Conservation (phyloP, 139 green algal genomes). For the Chlamydomonas incerta region DNA sequence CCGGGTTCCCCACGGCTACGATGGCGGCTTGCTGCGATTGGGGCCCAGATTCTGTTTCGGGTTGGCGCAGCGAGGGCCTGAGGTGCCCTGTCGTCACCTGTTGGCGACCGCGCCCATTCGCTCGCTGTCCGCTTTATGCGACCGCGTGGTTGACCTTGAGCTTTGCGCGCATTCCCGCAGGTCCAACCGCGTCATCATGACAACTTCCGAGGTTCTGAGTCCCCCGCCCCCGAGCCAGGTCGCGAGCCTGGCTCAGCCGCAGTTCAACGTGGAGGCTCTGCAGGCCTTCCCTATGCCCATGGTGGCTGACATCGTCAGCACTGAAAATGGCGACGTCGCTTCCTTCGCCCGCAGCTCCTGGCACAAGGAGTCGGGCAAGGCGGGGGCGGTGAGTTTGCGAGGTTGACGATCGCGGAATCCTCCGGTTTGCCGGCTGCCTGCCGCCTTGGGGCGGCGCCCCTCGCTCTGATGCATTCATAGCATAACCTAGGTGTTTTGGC, state of each 20-base stretch:
- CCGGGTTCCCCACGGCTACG: too few species aligned
- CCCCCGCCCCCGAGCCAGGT: constrained; percentile 34
- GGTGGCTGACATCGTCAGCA: constrained; percentile 1
- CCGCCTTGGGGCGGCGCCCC: too few species aligned
- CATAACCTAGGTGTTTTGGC: too few species aligned
- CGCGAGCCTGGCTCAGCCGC: constrained; percentile 27
- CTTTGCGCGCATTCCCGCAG: too few species aligned
- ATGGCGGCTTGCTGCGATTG: too few species aligned
- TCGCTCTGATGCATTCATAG: too few species aligned
- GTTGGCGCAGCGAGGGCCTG: too few species aligned
- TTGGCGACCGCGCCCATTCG: background rate
- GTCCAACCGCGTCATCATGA: constrained; percentile 31
- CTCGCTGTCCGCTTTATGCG: too few species aligned
- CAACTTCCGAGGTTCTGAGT: constrained; percentile 38
- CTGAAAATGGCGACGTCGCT: constrained; percentile 18
- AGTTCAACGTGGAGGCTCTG: constrained; percentile 24
- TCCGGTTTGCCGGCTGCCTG: too few species aligned
- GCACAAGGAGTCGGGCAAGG: constrained; percentile 20
- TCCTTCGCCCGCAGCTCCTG: constrained; percentile 3
- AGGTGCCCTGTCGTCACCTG: background rate
- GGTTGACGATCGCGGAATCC: too few species aligned
- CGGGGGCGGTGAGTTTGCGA: background rate
- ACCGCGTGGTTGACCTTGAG: too few species aligned
- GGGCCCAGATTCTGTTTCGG: too few species aligned
- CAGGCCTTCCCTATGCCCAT: constrained; percentile 9